A percentile compares a stretch with the other conserved stretches of the same genome.
These are phyloP conservation scores for Endocarpon pusillum DNA, from an alignment of 495 filamentous ascomycete genomes.

Conservation along the genomic window DNA sequence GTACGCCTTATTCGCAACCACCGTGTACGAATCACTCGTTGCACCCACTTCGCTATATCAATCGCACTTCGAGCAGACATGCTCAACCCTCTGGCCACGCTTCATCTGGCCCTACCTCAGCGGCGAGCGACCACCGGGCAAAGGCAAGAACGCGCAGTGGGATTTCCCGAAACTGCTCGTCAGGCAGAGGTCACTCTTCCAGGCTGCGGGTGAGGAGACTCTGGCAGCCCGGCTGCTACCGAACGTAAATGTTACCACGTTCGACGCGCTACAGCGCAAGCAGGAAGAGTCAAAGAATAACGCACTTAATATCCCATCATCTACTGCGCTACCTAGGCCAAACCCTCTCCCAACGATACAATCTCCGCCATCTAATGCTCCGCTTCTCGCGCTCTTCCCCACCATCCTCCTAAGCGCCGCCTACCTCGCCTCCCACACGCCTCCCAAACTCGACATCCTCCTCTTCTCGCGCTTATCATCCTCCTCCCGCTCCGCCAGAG, in stretches of 20 bases:
- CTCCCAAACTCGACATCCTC: conserved; percentile 54
- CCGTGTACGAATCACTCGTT: conserved; percentile 23
- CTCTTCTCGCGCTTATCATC: conserved; percentile 75
- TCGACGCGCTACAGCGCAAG: no score
- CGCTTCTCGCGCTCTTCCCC: conserved; percentile 38
- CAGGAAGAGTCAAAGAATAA: conserved; percentile 4
- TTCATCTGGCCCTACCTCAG: conserved; percentile 39
- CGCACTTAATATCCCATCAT: conserved; percentile 8
- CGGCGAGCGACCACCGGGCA: conserved; percentile 20
- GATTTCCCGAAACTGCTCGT: conserved; percentile 74
- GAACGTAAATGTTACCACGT: conserved; percentile 13
- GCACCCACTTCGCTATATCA: conserved; percentile 30
- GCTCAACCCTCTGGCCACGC: conserved; percentile 59
- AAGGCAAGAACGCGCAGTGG: conserved; percentile 33
- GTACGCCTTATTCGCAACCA: conserved; percentile 27
- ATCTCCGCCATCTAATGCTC: conserved; percentile 13
- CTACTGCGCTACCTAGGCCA: conserved; percentile 14
- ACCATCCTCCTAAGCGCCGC: conserved; percentile 69
- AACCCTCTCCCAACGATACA: conserved; percentile 4
- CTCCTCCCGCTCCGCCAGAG: conserved; percentile 26
- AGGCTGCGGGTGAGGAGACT: conserved; percentile 56
- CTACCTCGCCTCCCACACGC: conserved; percentile 84
- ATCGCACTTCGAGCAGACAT: conserved; percentile 22
- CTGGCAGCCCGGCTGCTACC: conserved; percentile 55
- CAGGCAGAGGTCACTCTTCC: conserved; percentile 53